Evolutionary conservation across 306 rosid genomes (phyloP).

Genomic region (Prunus davidiana): DNA sequence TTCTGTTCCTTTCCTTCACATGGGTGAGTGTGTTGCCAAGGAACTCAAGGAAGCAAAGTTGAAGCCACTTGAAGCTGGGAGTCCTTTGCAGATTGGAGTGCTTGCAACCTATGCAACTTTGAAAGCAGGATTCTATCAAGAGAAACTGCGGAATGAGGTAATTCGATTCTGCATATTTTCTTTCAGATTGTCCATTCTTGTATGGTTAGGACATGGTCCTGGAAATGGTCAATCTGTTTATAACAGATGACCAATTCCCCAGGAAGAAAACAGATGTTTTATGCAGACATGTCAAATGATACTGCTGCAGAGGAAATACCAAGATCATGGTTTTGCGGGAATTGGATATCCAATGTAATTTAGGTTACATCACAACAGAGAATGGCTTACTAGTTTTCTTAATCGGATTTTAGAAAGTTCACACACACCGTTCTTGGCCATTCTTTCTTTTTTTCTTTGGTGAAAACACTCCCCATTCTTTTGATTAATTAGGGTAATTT

Average conservation of each 20-base stretch:
- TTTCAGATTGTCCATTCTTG: background rate
- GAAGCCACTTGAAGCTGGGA: conserved; percentile 84
- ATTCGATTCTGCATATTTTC: background rate
- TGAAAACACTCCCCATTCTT: too few species aligned
- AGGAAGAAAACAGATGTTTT: background rate
- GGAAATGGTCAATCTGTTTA: background rate
- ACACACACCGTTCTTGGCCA: too few species aligned
- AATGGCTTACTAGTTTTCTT: too few species aligned
- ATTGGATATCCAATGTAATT: too few species aligned
- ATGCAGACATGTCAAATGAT: too few species aligned
- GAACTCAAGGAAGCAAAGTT: conserved; percentile 86
- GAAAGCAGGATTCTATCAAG: conserved; percentile 68
- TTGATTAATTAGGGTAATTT: too few species aligned
- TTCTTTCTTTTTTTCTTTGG: too few species aligned
- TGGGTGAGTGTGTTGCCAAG: conserved; percentile 72
- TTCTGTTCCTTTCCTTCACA: conserved; percentile 68
- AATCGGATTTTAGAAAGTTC: too few species aligned
- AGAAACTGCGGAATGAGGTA: conserved; percentile 80
- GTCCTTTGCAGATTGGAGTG: conserved; percentile 66
- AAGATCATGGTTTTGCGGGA: too few species aligned
- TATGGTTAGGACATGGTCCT: background rate
- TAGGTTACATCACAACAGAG: too few species aligned
- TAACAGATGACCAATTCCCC: background rate
- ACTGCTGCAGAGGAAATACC: too few species aligned
- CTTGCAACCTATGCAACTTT: conserved; percentile 63